A percentile compares a stretch with the other conserved stretches of the same genome.
These are phyloP conservation scores for Quercus suber DNA, from an alignment of 306 rosid genomes.

Conservation along the genomic window DNA sequence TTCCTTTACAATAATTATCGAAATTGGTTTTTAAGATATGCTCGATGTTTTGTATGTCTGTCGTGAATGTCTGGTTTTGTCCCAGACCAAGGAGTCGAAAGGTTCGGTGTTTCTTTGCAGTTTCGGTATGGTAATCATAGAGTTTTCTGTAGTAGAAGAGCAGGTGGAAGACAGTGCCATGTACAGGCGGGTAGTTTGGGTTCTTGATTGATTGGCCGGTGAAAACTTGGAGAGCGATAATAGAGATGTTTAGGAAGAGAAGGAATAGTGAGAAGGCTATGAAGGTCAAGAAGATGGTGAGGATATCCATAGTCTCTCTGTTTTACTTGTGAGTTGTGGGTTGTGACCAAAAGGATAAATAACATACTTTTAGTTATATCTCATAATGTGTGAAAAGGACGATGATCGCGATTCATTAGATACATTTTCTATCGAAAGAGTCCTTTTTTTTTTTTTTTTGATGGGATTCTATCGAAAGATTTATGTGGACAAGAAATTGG, in stretches of 20 bases:
- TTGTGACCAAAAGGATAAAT: no score
- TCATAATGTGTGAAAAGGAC: no score
- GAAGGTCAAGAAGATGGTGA: conserved; percentile 30
- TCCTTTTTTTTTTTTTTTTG: no score
- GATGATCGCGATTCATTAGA: no score
- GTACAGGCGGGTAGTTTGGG: conserved; percentile 51
- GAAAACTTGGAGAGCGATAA: conserved; percentile 27
- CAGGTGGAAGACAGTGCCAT: conserved; percentile 52
- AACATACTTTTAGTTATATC: no score
- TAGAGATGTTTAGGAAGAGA: conserved; percentile 23
- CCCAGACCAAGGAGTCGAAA: conserved; percentile 36
- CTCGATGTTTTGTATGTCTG: conserved; percentile 46
- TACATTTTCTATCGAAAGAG: no score
- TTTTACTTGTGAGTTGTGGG: not conserved
- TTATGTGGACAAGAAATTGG: no score
- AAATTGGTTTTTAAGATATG: conserved; percentile 49
- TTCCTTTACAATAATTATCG: conserved; percentile 52
- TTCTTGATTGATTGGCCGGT: conserved; percentile 51
- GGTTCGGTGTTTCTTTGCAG: conserved; percentile 44
- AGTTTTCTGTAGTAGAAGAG: conserved; percentile 44
- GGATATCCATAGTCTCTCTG: conserved; percentile 30
- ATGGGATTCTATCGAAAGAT: no score
- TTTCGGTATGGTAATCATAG: conserved; percentile 35
- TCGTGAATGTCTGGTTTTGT: conserved; percentile 45
- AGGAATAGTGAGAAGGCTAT: conserved; percentile 20